phyloP scores from a whole-genome alignment of 2,329 filamentous ascomycete genomes.

The Ophiostoma sp. region DNA sequence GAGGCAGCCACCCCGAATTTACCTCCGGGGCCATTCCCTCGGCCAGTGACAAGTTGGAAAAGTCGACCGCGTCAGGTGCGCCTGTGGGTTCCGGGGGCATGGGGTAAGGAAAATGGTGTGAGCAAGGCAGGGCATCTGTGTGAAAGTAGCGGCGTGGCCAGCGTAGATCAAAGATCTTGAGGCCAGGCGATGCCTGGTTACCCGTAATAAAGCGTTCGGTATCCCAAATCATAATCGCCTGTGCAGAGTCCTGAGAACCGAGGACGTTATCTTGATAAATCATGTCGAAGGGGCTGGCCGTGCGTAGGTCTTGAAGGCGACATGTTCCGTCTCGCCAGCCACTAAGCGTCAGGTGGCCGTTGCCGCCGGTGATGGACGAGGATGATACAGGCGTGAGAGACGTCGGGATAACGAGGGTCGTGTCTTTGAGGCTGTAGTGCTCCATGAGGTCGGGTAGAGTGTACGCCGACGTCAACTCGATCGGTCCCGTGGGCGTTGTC shows the following conservation, averaged over 20 bases:
- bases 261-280: constrained; percentile 57
- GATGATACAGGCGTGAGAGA: constrained; percentile 49
- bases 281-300: constrained; percentile 48
- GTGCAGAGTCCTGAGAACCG: constrained; percentile 45
- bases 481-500: constrained; percentile 47
- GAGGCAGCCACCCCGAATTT: background rate
- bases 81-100: constrained; percentile 33
- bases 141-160: constrained; percentile 51
- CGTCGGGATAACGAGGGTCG: constrained; percentile 35
- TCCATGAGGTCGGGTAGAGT: constrained; percentile 30
- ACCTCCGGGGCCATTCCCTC: no score
- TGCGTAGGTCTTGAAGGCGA: constrained; percentile 52
- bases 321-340: constrained; percentile 57
- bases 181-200: constrained; percentile 44
- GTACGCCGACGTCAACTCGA: constrained; percentile 40
- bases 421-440: constrained; percentile 34
- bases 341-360: constrained; percentile 45
- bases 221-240: constrained; percentile 52
- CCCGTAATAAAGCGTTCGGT: constrained; percentile 54
- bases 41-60: background rate
- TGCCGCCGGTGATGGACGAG: constrained; percentile 36
- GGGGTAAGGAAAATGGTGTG: constrained; percentile 40
- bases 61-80: background rate
- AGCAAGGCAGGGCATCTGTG: constrained; percentile 50
- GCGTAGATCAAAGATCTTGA: constrained; percentile 58